Evolutionary conservation across 306 rosid genomes (phyloP).

Genomic region (Pyrus pyrifolia): DNA sequence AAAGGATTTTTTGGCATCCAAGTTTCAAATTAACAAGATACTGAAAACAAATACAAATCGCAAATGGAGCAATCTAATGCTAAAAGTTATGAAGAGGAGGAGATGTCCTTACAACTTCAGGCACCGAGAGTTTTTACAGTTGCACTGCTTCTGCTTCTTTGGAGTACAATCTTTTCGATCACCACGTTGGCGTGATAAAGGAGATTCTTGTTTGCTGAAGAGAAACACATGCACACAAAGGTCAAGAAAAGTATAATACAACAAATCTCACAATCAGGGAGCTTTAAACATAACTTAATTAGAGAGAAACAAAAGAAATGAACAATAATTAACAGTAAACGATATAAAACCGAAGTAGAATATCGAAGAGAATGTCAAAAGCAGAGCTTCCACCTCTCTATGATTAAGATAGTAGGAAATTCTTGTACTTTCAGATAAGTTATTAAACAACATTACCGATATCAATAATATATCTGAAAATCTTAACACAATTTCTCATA

Average conservation of each 20-base stretch:
- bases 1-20: neutral
- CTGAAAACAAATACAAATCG: neutral
- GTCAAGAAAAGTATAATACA: conserved; percentile 14
- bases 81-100: conserved; percentile 2
- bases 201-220: conserved; percentile 72
- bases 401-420: neutral
- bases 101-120: conserved; percentile 74
- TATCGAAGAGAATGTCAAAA: neutral
- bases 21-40: neutral
- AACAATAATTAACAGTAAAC: neutral
- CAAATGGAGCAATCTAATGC: conserved; percentile 4
- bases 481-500: neutral
- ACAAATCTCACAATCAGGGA: neutral
- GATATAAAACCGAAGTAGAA: neutral
- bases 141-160: conserved; percentile 83
- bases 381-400: neutral
- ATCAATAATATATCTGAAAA: neutral
- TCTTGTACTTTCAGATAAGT: neutral
- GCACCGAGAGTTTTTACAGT: conserved; percentile 87
- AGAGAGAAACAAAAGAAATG: neutral
- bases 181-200: conserved; percentile 39
- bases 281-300: neutral
- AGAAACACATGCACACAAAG: conserved; percentile 13
- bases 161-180: conserved; percentile 68
- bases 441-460: neutral